phyloP scores from a whole-genome alignment of 768 basidiomycete genomes.

The Rubroboletus pulcherrimus region DNA sequence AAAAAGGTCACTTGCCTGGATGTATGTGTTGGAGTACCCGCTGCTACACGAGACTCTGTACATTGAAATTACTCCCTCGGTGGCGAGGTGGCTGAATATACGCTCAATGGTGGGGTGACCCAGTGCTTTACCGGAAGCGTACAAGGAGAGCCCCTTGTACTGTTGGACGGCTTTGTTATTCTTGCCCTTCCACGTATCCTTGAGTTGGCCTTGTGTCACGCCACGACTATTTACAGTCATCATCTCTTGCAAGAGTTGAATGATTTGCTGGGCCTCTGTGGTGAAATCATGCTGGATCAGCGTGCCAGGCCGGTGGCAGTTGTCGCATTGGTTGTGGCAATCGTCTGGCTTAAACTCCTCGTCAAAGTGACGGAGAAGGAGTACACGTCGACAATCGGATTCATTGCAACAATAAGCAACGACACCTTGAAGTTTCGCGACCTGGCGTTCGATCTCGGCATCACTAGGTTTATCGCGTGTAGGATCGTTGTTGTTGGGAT shows the following conservation, averaged over 20 bases:
- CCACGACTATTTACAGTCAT: conserved; percentile 38
- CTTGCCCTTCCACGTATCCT: conserved; percentile 64
- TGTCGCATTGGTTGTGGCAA: conserved; percentile 79
- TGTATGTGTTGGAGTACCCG: conserved; percentile 52
- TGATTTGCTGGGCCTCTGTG: conserved; percentile 47
- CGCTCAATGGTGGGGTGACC: conserved; percentile 57
- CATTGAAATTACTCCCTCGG: conserved; percentile 45
- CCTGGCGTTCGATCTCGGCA: conserved; percentile 65
- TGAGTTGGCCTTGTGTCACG: conserved; percentile 58
- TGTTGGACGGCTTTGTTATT: conserved; percentile 41
- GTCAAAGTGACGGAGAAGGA: conserved; percentile 85
- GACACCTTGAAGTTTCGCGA: conserved; percentile 62
- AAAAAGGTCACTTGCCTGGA: conserved; percentile 38
- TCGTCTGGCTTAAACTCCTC: conserved; percentile 67
- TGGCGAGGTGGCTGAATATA: conserved; percentile 54
- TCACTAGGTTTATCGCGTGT: conserved; percentile 29
- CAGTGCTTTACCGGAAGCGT: conserved; percentile 53
- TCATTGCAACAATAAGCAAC: conserved; percentile 77
- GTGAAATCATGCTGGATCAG: conserved; percentile 59
- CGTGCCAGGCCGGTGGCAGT: conserved; percentile 57
- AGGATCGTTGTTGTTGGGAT: conserved; percentile 39
- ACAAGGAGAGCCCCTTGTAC: conserved; percentile 45
- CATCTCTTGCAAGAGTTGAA: conserved; percentile 54
- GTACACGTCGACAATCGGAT: conserved; percentile 81
- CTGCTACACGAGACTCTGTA: conserved; percentile 42